Evolutionary conservation across 306 rosid species (phyloP).

Genomic region (Fagus crenata): DNA sequence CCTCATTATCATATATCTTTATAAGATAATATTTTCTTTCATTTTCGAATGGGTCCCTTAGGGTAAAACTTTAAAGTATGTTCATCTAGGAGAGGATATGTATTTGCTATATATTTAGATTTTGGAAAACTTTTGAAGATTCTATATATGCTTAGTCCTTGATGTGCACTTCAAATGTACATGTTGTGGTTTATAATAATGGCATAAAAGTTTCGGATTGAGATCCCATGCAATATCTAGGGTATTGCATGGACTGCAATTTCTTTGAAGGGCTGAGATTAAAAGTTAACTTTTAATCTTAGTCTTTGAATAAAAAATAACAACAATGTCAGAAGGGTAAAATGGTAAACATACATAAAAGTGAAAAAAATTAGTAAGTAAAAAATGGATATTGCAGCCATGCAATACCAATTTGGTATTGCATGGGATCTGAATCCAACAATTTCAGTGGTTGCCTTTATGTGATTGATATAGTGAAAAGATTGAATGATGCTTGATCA

Average conservation of each 20-base stretch:
- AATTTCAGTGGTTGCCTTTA: no score
- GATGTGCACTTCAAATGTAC: not conserved
- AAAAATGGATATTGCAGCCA: no score
- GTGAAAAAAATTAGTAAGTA: no score
- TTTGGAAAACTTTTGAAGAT: not conserved
- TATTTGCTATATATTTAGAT: not conserved
- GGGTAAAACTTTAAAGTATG: constrained; percentile 20
- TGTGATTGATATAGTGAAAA: not conserved
- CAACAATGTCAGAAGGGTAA: no score
- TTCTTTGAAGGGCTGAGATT: no score
- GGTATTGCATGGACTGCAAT: no score
- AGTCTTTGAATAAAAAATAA: no score
- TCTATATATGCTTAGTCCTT: not conserved
- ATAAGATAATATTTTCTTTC: constrained; percentile 19
- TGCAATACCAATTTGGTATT: no score
- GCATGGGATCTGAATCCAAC: no score
- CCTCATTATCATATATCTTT: not conserved
- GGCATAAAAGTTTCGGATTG: not conserved
- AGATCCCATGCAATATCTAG: no score
- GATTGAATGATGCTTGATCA: not conserved
- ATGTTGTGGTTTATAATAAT: not conserved
- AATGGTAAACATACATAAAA: no score
- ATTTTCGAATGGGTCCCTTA: constrained; percentile 35
- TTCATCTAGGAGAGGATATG: not conserved
- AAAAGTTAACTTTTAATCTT: no score